Evolutionary conservation across 2,329 filamentous ascomycete genomes (phyloP).

Genomic region (Exophiala dermatitidis): DNA sequence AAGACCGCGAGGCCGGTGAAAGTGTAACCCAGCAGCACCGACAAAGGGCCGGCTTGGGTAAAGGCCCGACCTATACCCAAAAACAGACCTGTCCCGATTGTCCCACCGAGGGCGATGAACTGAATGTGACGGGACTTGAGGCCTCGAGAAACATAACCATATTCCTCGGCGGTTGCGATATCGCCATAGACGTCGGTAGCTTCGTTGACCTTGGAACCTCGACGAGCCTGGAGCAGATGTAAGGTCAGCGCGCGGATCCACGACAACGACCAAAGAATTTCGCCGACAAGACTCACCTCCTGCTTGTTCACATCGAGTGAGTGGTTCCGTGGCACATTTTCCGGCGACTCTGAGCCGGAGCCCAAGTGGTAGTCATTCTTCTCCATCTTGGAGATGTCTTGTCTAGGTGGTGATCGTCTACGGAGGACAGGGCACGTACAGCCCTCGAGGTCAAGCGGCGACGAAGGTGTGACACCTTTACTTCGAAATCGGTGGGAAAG

Average conservation of each 20-base stretch:
- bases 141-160: slow-evolving; percentile 32
- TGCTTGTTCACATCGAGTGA: slow-evolving; percentile 13
- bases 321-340: slow-evolving; percentile 1
- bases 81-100: slow-evolving; percentile 35
- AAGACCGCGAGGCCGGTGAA: slow-evolving; percentile 28
- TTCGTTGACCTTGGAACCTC: slow-evolving; percentile 32
- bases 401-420: neutral
- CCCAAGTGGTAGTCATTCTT: slow-evolving; percentile 12
- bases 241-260: neutral
- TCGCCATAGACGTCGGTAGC: slow-evolving; percentile 49
- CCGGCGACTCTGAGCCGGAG: slow-evolving; percentile 21
- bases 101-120: slow-evolving; percentile 34
- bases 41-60: slow-evolving; percentile 32
- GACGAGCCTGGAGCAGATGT: slow-evolving; percentile 14
- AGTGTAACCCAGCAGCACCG: slow-evolving; percentile 34
- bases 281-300: slow-evolving; percentile 12
- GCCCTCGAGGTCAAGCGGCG: too few relatives aligned
- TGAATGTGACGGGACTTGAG: slow-evolving; percentile 37
- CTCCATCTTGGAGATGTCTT: slow-evolving; percentile 11
- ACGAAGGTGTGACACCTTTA: too few relatives aligned
- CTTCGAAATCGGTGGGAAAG: too few relatives aligned
- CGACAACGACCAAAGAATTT: neutral
- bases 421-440: too few relatives aligned
- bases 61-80: slow-evolving; percentile 35
- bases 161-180: slow-evolving; percentile 39